Evolutionary conservation across 2,329 filamentous ascomycete species (phyloP), one percentile per base, ranked within the genome.

Genomic region (Phyllachora maydis): DNA sequence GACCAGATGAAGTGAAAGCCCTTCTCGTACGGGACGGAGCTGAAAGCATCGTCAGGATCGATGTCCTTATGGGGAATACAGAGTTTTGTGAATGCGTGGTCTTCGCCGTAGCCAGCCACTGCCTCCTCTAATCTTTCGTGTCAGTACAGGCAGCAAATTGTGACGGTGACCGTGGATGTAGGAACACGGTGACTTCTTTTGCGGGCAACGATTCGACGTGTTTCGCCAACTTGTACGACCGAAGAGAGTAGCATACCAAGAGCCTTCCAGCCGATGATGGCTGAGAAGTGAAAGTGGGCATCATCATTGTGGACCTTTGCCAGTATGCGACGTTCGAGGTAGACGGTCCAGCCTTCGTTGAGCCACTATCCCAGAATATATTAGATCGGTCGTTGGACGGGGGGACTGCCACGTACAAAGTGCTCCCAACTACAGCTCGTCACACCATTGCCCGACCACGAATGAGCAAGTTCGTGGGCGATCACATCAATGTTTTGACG

Each of bases 1-100:
- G 83, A 72, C 47, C 82, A 93, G 21, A 98, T 59, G 46, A 95
- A 90, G 41, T 78, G 77, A 49, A 92, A 95, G 4, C 85, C 85
- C 50, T 98, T 95, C 44, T 95, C 85, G 39, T 98, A 98, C 0
- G 88, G 82, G 16, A 95, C 59, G 14, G 68, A 76, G 35, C 77
- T 90, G 52, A 95, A 98, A 2, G 85, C 78, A 46, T 98, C 88
- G 44, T 95, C 88, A 0, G 88, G 88, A 37, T 95, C 85, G 34
- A 88, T 73, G 28, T 79, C 81, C 42, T 85, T 77, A 32, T 95
- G 71, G 42, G 79, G 71, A 29, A 83, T 65, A 34, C 92, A 69
- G 25, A 98, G 62, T 46, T 90, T 90, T 6, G 88, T 98, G 52
- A 88, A 95, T 36, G 85, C 75, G 42, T 92, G 82, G 33, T 90